These are phyloP conservation scores for Camellia granthamiana DNA, from an alignment of 148 eudicot species.

Conservation along the genomic window DNA sequence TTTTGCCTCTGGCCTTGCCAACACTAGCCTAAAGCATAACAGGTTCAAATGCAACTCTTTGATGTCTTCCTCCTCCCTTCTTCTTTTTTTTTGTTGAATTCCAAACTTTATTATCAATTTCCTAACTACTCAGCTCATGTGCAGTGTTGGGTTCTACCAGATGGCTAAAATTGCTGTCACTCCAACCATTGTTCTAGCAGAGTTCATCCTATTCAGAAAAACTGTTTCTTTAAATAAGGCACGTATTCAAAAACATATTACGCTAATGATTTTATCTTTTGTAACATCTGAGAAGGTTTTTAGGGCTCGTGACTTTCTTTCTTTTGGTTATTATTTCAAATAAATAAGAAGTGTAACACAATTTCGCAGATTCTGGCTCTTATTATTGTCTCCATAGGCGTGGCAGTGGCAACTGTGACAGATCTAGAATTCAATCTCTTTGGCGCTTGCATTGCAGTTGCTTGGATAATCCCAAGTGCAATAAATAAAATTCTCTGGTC, in stretches of 20 bases:
- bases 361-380: conserved; percentile 65
- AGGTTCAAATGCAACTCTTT: conserved; percentile 37
- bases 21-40: conserved; percentile 79
- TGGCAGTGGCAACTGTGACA: conserved; percentile 89
- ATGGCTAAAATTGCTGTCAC: conserved; percentile 99
- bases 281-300: not conserved
- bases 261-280: not conserved
- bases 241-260: not conserved
- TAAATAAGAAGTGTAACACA: not conserved
- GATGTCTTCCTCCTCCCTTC: not conserved
- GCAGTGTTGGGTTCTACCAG: conserved; percentile 95
- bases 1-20: conserved; percentile 92
- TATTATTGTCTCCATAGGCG: conserved; percentile 67
- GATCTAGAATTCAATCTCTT: conserved; percentile 78
- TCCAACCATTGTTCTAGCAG: conserved; percentile 83
- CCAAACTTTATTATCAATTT: not conserved
- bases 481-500: conserved; percentile 90
- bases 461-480: conserved; percentile 88
- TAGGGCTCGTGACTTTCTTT: not conserved
- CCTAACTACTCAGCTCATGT: conserved; percentile 17
- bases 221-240: conserved; percentile 64
- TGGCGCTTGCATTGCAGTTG: conserved; percentile 77
- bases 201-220: conserved; percentile 67
- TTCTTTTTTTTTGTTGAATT: not conserved
- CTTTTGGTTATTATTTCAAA: not conserved